phyloP scores from a whole-genome alignment of 345 rosid genomes.

The Durio zibethinus region DNA sequence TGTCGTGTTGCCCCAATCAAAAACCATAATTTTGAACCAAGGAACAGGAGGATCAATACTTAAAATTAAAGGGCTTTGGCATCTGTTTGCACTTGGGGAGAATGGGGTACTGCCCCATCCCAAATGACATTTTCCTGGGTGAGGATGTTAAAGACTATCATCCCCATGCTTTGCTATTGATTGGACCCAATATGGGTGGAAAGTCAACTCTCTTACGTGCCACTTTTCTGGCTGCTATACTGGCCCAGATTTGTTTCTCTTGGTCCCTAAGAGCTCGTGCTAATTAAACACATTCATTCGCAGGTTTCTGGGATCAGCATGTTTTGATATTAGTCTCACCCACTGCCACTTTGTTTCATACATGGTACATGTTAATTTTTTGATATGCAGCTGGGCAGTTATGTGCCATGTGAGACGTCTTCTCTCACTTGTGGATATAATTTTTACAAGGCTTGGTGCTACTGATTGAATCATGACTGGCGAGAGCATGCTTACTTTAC shows the following conservation, averaged over 20 bases:
- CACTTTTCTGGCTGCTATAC: constrained; percentile 78
- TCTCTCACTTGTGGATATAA: constrained; percentile 71
- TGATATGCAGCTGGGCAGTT: constrained; percentile 77
- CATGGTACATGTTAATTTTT: background rate
- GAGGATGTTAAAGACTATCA: constrained; percentile 42
- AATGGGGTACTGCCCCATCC: constrained; percentile 72
- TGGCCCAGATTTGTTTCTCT: constrained; percentile 67
- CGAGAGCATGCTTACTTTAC: constrained; percentile 57
- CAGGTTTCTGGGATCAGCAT: background rate
- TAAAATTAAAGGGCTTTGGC: constrained; percentile 80
- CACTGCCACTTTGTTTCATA: background rate
- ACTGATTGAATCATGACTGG: constrained; percentile 93
- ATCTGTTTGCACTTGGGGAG: constrained; percentile 77
- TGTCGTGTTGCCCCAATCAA: constrained; percentile 49
- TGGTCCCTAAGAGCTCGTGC: constrained; percentile 1
- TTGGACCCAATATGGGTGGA: constrained; percentile 99
- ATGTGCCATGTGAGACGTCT: constrained; percentile 66
- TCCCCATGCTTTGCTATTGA: constrained; percentile 65
- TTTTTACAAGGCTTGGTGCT: constrained; percentile 94
- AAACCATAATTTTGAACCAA: constrained; percentile 24
- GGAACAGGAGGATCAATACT: constrained; percentile 56
- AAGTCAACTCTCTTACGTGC: constrained; percentile 94
- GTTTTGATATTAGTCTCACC: background rate
- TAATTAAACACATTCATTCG: background rate
- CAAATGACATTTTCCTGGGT: constrained; percentile 77